phyloP scores from a whole-genome alignment of 805 yeast species.

The Ascoidea tarda region DNA sequence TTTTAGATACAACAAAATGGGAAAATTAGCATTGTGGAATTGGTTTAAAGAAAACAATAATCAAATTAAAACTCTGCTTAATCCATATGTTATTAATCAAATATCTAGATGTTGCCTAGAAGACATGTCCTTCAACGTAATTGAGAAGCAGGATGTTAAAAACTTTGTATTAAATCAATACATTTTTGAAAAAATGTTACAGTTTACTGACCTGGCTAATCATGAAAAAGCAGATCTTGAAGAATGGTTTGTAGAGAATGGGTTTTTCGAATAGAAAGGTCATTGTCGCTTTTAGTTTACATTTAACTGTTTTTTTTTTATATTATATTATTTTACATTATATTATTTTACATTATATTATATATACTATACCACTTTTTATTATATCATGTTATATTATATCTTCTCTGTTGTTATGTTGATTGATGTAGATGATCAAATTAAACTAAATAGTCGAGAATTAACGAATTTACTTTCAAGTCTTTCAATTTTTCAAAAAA shows the following conservation, averaged over 20 bases:
- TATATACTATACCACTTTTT: no score
- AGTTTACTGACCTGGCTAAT: conserved; percentile 42
- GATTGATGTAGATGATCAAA: no score
- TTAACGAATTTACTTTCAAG: no score
- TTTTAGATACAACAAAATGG: conserved; percentile 43
- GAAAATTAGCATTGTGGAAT: conserved; percentile 55
- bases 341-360: no score
- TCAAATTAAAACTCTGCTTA: conserved; percentile 45
- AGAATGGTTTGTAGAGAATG: conserved; percentile 31
- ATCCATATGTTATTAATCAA: conserved; percentile 56
- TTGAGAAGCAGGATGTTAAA: conserved; percentile 25
- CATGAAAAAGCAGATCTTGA: conserved; percentile 37
- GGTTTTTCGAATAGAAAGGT: conserved; percentile 10
- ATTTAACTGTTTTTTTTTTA: no score
- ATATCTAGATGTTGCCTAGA: conserved; percentile 37
- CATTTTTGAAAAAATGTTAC: conserved; percentile 46
- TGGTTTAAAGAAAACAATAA: conserved; percentile 74
- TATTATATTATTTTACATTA: no score
- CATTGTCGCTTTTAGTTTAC: no score
- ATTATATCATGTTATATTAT: no score
- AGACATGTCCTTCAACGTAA: conserved; percentile 45
- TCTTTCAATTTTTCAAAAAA: no score
- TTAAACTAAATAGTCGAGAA: no score
- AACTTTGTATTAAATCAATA: conserved; percentile 26
- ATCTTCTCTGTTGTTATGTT: no score